Percentiles rank a stretch among this genome's conserved stretches.
Evolutionary conservation across 192 early-diverging fungal genomes (phyloP).

Genomic region (Coemansia sp.): DNA sequence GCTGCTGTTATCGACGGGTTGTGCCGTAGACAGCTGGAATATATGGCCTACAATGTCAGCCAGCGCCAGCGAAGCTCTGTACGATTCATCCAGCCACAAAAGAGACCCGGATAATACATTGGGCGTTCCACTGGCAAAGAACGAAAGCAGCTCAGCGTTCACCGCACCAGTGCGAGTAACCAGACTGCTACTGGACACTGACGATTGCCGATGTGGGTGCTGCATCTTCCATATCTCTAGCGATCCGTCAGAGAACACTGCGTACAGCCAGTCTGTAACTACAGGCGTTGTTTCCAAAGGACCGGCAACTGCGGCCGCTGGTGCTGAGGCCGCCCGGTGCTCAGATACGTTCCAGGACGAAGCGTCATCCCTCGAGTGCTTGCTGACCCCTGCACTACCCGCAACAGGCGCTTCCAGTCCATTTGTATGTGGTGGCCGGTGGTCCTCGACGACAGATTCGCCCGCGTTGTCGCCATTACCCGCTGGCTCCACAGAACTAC

Average conservation of each 20-base stretch:
- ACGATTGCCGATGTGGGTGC: background rate
- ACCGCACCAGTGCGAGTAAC: constrained; percentile 7
- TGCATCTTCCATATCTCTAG: constrained; percentile 22
- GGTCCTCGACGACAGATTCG: too few species aligned
- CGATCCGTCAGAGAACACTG: constrained; percentile 32
- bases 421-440: too few species aligned
- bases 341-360: too few species aligned
- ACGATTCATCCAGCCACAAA: background rate
- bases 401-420: too few species aligned
- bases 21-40: constrained; percentile 18
- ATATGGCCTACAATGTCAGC: constrained; percentile 35
- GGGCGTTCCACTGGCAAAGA: background rate
- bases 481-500: too few species aligned
- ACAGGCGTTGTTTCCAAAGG: background rate
- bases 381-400: too few species aligned
- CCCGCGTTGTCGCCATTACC: too few species aligned
- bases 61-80: constrained; percentile 5
- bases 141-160: background rate
- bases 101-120: constrained; percentile 1
- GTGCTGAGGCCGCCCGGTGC: background rate
- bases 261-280: constrained; percentile 5
- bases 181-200: background rate
- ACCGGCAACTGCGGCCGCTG: background rate
- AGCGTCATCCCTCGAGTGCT: too few species aligned
- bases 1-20: background rate